Conservation (phyloP, 2,329 filamentous ascomycete genomes). For the Neocucurbitaria cava region DNA sequence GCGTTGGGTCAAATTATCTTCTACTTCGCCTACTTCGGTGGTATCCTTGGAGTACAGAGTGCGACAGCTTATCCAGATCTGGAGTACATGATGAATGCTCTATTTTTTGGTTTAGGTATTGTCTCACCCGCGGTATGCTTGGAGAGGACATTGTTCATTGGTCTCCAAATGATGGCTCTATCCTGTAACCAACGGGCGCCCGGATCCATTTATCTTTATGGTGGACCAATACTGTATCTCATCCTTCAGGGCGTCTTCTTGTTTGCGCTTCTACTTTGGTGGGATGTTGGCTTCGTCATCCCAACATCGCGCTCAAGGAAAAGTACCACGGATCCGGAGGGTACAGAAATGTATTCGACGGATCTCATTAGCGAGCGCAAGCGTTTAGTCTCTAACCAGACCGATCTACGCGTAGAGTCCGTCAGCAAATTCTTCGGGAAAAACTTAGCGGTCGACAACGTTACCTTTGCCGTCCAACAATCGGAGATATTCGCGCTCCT, state of each 20-base stretch:
- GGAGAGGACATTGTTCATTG: constrained; percentile 26
- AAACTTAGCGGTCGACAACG: constrained; percentile 73
- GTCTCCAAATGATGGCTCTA: constrained; percentile 68
- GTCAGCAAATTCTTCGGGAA: constrained; percentile 76
- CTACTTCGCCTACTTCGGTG: constrained; percentile 54
- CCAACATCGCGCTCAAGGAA: constrained; percentile 49
- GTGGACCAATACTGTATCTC: constrained; percentile 83
- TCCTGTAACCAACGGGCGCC: constrained; percentile 69
- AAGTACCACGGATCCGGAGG: constrained; percentile 52
- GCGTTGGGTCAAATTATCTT: constrained; percentile 71
- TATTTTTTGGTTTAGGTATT: constrained; percentile 33
- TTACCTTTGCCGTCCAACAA: constrained; percentile 78
- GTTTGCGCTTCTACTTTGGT: constrained; percentile 70
- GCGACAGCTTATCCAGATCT: constrained; percentile 20
- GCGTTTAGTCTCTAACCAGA: constrained; percentile 68
- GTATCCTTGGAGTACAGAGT: constrained; percentile 29
- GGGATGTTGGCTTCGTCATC: constrained; percentile 53
- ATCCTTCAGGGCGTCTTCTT: constrained; percentile 73
- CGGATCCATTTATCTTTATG: constrained; percentile 74
- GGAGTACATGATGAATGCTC: constrained; percentile 23
- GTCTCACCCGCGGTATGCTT: constrained; percentile 28
- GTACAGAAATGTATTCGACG: constrained; percentile 59
- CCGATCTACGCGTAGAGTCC: constrained; percentile 76
- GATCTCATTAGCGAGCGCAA: constrained; percentile 69
- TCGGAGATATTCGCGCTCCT: constrained; percentile 87